These are phyloP conservation scores for Carallia brachiata DNA, from an alignment of 345 rosid species.

Conservation along the genomic window DNA sequence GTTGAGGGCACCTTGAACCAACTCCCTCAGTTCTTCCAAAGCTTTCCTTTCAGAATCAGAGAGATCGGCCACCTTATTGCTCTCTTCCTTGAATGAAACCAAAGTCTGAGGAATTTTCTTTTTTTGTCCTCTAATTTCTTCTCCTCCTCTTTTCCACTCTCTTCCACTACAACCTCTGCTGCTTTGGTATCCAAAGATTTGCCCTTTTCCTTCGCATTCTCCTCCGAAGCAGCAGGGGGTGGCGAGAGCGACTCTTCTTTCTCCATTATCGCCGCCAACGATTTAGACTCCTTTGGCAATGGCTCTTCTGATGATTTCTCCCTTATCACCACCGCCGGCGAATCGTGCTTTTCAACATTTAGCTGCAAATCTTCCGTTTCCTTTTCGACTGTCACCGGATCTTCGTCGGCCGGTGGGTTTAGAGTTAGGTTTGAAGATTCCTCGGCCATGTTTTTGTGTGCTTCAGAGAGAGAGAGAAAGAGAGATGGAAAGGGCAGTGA, in stretches of 20 bases:
- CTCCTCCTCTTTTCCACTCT: conserved; percentile 4
- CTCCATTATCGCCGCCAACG: conserved; percentile 43
- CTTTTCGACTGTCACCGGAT: background rate
- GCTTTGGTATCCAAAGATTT: conserved; percentile 16
- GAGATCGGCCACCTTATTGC: conserved; percentile 52
- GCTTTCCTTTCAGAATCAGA: conserved; percentile 57
- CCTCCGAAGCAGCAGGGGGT: background rate
- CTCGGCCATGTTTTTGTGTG: conserved; percentile 20
- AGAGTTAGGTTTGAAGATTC: conserved; percentile 21
- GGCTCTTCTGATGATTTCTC: conserved; percentile 11
- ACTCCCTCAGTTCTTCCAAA: conserved; percentile 52
- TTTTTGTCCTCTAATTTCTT: conserved; percentile 14
- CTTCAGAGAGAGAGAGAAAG: background rate
- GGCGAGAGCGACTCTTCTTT: conserved; percentile 34
- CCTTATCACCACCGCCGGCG: conserved; percentile 4
- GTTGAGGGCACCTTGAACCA: conserved; percentile 56
- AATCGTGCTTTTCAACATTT: background rate
- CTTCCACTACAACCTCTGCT: conserved; percentile 27
- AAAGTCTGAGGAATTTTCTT: conserved; percentile 35
- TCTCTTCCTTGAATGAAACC: conserved; percentile 67
- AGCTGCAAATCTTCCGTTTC: background rate
- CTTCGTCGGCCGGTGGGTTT: background rate
- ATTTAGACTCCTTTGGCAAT: conserved; percentile 25
- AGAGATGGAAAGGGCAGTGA: background rate
- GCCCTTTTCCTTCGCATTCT: background rate